Percentiles rank a stretch among this genome's conserved stretches.
phyloP scores from a whole-genome alignment of 805 yeast genomes.

The Schizosaccharomyces osmophilus region DNA sequence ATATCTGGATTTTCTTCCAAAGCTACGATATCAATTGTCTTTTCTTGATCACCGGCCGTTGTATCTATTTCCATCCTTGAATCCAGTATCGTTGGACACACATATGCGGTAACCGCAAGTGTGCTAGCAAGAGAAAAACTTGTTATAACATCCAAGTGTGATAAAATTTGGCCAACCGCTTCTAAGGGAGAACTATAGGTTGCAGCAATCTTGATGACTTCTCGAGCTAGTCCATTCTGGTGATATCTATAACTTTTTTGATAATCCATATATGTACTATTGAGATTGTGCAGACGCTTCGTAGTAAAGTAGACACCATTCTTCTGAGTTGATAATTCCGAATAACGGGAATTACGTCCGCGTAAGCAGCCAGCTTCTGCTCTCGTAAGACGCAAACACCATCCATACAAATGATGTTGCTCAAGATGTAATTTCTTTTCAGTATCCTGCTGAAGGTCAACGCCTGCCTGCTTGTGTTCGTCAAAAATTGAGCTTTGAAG shows the following conservation, averaged over 20 bases:
- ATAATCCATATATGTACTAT: conserved; percentile 31
- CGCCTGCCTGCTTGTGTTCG: conserved; percentile 41
- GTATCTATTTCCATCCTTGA: background rate
- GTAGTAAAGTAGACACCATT: conserved; percentile 91
- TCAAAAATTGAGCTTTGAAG: conserved; percentile 30
- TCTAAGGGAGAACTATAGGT: conserved; percentile 64
- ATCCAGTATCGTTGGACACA: conserved; percentile 27
- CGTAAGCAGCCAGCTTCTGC: conserved; percentile 59
- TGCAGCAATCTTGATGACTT: conserved; percentile 54
- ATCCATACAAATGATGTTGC: conserved; percentile 67
- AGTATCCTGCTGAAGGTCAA: conserved; percentile 53
- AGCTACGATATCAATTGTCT: background rate
- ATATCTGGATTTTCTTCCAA: background rate
- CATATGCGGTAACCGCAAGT: conserved; percentile 61
- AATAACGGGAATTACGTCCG: conserved; percentile 21
- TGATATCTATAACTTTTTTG: conserved; percentile 45
- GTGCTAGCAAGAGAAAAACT: conserved; percentile 69
- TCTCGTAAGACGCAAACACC: conserved; percentile 85
- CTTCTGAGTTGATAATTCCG: conserved; percentile 72
- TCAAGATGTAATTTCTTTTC: conserved; percentile 80
- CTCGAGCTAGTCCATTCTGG: conserved; percentile 57
- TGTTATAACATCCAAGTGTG: conserved; percentile 60
- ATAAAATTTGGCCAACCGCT: conserved; percentile 35
- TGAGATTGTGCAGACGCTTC: conserved; percentile 30
- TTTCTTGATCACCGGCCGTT: background rate